Percentiles rank a stretch among this genome's conserved stretches.
Conservation (phyloP, 768 basidiomycete genomes). For the Lyophyllum decastes region DNA sequence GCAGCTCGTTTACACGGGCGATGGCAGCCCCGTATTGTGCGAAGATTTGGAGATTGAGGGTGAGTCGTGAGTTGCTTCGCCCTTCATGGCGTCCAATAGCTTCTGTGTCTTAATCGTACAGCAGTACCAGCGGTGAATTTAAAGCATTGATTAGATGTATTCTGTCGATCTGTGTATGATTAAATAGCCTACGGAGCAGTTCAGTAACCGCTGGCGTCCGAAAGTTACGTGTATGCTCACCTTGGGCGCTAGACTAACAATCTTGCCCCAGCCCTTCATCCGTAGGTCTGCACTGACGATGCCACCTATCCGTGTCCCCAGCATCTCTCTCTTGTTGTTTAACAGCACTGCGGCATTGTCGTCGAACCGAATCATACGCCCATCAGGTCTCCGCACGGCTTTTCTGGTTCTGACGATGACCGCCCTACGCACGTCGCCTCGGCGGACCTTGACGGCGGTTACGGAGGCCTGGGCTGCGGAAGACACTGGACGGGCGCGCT, state of each 20-base stretch:
- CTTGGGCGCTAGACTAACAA: conserved; percentile 89
- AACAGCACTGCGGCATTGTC: conserved; percentile 95
- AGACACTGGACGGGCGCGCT: conserved; percentile 83
- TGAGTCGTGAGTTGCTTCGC: too few relatives aligned
- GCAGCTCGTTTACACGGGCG: too few relatives aligned
- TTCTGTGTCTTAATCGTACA: too few relatives aligned
- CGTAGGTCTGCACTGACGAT: conserved; percentile 90
- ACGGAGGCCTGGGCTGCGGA: conserved; percentile 65
- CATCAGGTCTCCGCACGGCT: conserved; percentile 82
- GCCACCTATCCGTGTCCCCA: conserved; percentile 93
- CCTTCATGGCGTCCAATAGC: too few relatives aligned
- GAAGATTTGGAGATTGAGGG: too few relatives aligned
- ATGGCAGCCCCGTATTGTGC: too few relatives aligned
- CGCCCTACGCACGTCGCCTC: conserved; percentile 93
- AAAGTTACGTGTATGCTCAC: conserved; percentile 41
- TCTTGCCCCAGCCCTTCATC: conserved; percentile 93
- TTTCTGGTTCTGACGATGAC: conserved; percentile 95
- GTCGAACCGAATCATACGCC: conserved; percentile 86
- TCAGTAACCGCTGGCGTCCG: neutral
- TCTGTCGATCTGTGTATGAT: neutral
- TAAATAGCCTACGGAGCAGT: conserved; percentile 16
- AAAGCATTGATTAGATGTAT: neutral
- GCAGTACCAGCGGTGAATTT: neutral
- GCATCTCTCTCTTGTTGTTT: conserved; percentile 95
- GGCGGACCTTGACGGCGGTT: conserved; percentile 85